phyloP scores from a whole-genome alignment of 495 filamentous ascomycete genomes.

The Talaromyces nanjingensis region DNA sequence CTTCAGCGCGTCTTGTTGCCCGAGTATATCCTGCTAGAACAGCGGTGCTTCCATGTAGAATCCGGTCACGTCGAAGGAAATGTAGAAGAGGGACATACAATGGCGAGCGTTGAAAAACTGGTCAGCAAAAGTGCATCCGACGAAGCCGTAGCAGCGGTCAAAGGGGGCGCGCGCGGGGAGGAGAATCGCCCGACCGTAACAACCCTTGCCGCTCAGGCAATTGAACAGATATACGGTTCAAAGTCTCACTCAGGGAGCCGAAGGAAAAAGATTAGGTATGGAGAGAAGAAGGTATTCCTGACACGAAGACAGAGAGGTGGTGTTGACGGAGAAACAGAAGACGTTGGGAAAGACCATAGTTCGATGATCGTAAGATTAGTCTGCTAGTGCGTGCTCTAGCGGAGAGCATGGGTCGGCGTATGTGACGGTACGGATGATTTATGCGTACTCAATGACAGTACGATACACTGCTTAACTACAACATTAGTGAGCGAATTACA shows the following conservation, averaged over 20 bases:
- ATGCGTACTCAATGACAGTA: neutral
- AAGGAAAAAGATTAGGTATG: neutral
- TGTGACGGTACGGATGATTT: neutral
- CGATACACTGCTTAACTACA: neutral
- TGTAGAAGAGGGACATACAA: neutral
- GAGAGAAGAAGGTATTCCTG: conserved; percentile 1
- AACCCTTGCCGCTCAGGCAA: conserved; percentile 3
- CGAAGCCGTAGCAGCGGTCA: conserved; percentile 8
- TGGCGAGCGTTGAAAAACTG: neutral
- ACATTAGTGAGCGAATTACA: neutral
- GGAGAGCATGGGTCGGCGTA: neutral
- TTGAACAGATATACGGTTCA: neutral
- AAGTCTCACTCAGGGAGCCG: neutral
- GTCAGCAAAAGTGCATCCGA: conserved; percentile 7
- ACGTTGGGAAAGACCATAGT: neutral
- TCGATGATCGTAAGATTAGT: neutral
- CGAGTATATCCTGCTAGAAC: neutral
- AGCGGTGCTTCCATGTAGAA: neutral
- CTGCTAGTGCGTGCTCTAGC: neutral
- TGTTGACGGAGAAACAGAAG: neutral
- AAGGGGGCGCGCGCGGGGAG: conserved; percentile 4
- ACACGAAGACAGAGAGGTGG: conserved; percentile 5
- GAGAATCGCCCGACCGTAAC: conserved; percentile 5
- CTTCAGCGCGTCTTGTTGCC: neutral
- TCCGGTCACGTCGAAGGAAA: neutral